These are phyloP conservation scores for Auricularia auricula-judae DNA, from an alignment of 768 basidiomycete species.

Conservation along the genomic window DNA sequence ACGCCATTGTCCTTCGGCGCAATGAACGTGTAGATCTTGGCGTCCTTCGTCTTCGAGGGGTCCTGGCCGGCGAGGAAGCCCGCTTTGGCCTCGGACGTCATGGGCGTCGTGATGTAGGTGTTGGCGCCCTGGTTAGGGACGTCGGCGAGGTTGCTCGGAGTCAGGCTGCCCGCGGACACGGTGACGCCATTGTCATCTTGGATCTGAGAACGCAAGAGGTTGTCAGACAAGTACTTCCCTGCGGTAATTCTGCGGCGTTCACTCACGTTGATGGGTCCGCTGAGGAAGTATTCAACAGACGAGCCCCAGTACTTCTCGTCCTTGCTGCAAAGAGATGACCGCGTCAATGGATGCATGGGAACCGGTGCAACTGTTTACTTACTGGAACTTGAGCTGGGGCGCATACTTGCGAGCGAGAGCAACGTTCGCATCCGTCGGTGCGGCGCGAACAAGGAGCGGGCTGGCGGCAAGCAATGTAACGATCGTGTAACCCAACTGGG, in stretches of 20 bases:
- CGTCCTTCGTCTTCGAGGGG: background rate
- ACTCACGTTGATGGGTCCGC: conserved; percentile 1
- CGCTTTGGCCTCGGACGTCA: background rate
- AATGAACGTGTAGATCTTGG: conserved; percentile 4
- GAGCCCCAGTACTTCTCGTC: conserved; percentile 3
- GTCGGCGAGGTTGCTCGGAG: background rate
- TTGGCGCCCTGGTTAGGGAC: background rate
- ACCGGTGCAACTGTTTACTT: background rate
- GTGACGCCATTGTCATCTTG: background rate
- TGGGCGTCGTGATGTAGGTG: background rate
- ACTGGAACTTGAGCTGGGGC: conserved; percentile 4
- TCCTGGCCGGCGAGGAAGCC: conserved; percentile 6
- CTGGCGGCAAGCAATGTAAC: background rate
- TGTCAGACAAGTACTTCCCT: background rate
- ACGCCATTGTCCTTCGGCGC: conserved; percentile 6
- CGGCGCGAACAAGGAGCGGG: background rate
- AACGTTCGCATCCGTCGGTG: conserved; percentile 1
- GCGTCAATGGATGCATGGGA: too few relatives aligned
- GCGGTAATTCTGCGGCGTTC: background rate
- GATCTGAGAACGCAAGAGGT: background rate
- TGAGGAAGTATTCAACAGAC: conserved; percentile 6
- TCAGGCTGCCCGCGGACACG: background rate
- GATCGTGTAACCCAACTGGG: background rate
- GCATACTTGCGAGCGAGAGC: conserved; percentile 6
- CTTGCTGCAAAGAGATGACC: background rate